Conservation (phyloP, 129 eudicot species). For the Flaveria trinervia region DNA sequence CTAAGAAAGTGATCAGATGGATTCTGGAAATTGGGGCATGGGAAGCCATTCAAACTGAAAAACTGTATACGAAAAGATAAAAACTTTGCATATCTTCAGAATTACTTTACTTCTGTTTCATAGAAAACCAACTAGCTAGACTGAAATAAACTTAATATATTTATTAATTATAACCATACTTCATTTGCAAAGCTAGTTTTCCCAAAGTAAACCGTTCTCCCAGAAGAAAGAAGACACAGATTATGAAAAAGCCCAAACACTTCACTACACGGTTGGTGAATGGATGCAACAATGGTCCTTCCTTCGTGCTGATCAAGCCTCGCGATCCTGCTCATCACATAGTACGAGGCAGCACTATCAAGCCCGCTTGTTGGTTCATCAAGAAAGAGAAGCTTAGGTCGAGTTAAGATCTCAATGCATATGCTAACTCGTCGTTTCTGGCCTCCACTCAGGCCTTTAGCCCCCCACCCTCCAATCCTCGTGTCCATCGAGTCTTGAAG, state of each 20-base stretch:
- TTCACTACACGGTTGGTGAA: constrained; percentile 82
- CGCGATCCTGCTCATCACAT: constrained; percentile 76
- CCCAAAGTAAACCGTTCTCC: constrained; percentile 73
- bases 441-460: constrained; percentile 85
- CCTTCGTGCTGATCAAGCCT: constrained; percentile 51
- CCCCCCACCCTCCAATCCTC: constrained; percentile 87
- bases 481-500: constrained; percentile 75
- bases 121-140: too few relatives aligned
- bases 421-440: constrained; percentile 89
- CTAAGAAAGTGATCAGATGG: constrained; percentile 85
- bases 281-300: constrained; percentile 64
- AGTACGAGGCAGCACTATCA: constrained; percentile 82
- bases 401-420: constrained; percentile 75
- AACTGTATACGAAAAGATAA: constrained; percentile 38
- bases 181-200: constrained; percentile 45
- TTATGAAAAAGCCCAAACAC: constrained; percentile 78
- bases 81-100: neutral
- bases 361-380: constrained; percentile 97
- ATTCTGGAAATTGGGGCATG: constrained; percentile 68
- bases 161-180: constrained; percentile 33
- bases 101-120: neutral
- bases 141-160: too few relatives aligned
- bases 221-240: constrained; percentile 72
- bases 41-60: constrained; percentile 64
- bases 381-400: constrained; percentile 68